Base-by-base conservation (phyloP, 805 yeast species). In the Candida tammaniensis region DNA sequence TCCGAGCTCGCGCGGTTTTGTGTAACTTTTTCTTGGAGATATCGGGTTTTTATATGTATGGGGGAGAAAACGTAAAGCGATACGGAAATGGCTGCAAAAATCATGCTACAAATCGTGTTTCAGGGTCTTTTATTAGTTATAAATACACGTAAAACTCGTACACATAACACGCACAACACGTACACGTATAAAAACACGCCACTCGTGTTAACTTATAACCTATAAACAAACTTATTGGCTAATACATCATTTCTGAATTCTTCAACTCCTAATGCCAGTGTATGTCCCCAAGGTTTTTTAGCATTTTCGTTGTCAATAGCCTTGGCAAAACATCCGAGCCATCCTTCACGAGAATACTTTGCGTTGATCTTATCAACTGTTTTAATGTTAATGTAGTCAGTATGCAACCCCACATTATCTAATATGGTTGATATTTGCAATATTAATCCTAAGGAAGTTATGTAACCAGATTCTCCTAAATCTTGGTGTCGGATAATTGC, bases 401-500 rank as follows among this genome's bases (percentile, higher is more conserved):
- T 42, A 36, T 58, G 41, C 24, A 47, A 35, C 4, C 64, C 64
- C 13, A 59, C 61, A 27, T 59, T 59, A 45, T 59, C 65, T 34
- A 59, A 43, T 17, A 59, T 54, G 12, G 65, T 59, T 10, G 59
- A 47, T 15, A 59, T 48, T 42, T 59, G 65, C 27, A 59, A 39
- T 24, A 59, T 51, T 21, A 59, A 43, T 1, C 65, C 65, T 33
- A 59, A 44, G 6, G 58, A 46, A 9, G 65, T 58, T 40, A 59
- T 59, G 34, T 39, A 54, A 6, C 65, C 65, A 2, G 52, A 25
- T 7, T 49, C 53, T 17, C 64, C 65, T 21, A 59, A 44, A 46
- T 59, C 61, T 36, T 59, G 65, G 40, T 59, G 65, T 31, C 65
- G 43, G 14, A 59, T 55, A 17, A 59, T 52, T 7, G 65, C 64